phyloP scores from a whole-genome alignment of 148 eudicot genomes.

The Cornus controversa region DNA sequence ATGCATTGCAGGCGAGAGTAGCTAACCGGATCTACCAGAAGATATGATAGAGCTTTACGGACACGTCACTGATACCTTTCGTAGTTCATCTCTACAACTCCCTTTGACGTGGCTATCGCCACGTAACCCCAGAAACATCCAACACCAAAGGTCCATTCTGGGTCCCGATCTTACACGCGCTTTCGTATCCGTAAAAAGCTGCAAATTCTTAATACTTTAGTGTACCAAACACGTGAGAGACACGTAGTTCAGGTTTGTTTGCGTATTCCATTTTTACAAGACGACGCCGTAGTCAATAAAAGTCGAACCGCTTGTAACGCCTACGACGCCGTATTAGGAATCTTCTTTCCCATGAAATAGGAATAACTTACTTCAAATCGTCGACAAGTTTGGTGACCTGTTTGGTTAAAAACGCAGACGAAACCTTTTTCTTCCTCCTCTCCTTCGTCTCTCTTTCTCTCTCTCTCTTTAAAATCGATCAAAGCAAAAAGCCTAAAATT shows the following conservation, averaged over 20 bases:
- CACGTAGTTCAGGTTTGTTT: too few relatives aligned
- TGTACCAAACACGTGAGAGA: not conserved
- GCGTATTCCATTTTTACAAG: too few relatives aligned
- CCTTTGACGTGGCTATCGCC: not conserved
- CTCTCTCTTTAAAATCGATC: not conserved
- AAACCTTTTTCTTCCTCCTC: not conserved
- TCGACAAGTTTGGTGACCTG: conserved; percentile 7
- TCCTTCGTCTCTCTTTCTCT: too few relatives aligned
- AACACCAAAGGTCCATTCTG: not conserved
- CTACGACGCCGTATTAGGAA: not conserved
- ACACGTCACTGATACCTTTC: not conserved
- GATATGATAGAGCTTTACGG: not conserved
- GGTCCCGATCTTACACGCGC: not conserved
- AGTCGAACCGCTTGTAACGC: not conserved
- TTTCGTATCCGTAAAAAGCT: not conserved
- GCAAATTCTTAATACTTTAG: not conserved
- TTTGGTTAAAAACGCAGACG: conserved; percentile 6
- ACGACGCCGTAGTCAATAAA: not conserved
- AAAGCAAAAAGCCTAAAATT: not conserved
- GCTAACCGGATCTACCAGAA: too few relatives aligned
- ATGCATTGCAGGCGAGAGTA: too few relatives aligned
- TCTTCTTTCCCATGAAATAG: not conserved
- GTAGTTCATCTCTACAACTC: not conserved
- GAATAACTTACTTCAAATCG: not conserved
- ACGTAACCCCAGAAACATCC: not conserved